phyloP scores from a whole-genome alignment of 768 basidiomycete genomes.

The Suillus placidus region DNA sequence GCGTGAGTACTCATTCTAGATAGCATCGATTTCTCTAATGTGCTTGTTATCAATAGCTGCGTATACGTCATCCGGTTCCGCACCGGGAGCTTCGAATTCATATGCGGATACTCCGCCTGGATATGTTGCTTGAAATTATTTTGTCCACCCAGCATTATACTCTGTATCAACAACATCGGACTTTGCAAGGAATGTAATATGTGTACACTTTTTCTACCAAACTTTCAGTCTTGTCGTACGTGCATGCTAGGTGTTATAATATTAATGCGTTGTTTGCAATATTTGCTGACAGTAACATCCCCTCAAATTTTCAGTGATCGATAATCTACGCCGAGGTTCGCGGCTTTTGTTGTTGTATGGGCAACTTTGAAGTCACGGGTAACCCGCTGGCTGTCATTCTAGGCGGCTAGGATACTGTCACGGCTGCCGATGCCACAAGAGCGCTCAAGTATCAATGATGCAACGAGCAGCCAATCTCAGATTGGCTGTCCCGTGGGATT shows the following conservation, averaged over 20 bases:
- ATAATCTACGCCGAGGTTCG: neutral
- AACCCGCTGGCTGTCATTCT: neutral
- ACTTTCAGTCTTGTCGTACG: neutral
- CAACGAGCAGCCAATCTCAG: neutral
- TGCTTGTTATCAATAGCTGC: constrained; percentile 22
- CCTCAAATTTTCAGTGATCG: neutral
- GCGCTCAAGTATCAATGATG: no score
- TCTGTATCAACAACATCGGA: constrained; percentile 5
- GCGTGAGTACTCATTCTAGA: constrained; percentile 26
- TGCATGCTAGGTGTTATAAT: neutral
- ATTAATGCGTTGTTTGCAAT: neutral
- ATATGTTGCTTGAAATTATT: constrained; percentile 28
- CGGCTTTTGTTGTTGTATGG: neutral
- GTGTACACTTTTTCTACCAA: neutral
- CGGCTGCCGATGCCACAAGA: neutral
- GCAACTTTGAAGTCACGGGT: neutral
- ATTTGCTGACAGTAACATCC: neutral
- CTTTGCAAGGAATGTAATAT: neutral
- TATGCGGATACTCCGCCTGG: constrained; percentile 33
- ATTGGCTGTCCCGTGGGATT: neutral
- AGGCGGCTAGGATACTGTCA: neutral
- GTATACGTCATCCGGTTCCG: constrained; percentile 29
- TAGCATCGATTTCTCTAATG: neutral
- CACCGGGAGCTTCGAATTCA: constrained; percentile 16
- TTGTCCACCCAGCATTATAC: neutral